Percentiles rank a stretch among this genome's conserved stretches.
phyloP scores from a whole-genome alignment of 257 asterid genomes.

The Solanum neorickii region DNA sequence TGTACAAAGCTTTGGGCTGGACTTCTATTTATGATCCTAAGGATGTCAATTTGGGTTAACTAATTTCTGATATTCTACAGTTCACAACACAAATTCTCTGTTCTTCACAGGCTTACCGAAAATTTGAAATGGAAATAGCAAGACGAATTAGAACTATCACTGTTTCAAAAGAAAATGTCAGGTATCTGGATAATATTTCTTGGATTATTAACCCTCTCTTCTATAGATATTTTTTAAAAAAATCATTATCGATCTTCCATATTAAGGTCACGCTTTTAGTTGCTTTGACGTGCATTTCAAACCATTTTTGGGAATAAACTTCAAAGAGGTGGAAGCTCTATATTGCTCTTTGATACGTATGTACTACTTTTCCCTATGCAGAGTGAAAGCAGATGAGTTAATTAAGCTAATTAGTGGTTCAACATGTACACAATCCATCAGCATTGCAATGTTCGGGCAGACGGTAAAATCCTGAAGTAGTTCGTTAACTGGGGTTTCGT shows the following conservation, averaged over 20 bases:
- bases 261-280: neutral
- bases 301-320: neutral
- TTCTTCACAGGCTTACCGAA: slow-evolving; percentile 36
- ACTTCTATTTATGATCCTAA: neutral
- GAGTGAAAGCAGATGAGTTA: slow-evolving; percentile 48
- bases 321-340: neutral
- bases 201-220: neutral
- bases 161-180: slow-evolving; percentile 47
- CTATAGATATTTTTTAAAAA: neutral
- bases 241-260: neutral
- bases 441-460: slow-evolving; percentile 56
- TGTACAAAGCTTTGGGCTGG: neutral
- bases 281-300: neutral
- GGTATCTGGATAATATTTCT: slow-evolving; percentile 28
- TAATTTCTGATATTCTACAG: neutral
- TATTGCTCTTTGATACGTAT: neutral
- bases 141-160: slow-evolving; percentile 50
- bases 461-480: slow-evolving; percentile 33
- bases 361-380: slow-evolving; percentile 16
- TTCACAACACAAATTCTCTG: neutral
- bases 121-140: slow-evolving; percentile 29
- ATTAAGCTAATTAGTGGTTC: slow-evolving; percentile 29
- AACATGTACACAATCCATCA: slow-evolving; percentile 49
- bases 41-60: neutral
- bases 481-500: neutral